Evolutionary conservation across 495 filamentous ascomycete species (phyloP), one percentile per base, ranked within the genome.

Genomic region (Letharia columbiana): DNA sequence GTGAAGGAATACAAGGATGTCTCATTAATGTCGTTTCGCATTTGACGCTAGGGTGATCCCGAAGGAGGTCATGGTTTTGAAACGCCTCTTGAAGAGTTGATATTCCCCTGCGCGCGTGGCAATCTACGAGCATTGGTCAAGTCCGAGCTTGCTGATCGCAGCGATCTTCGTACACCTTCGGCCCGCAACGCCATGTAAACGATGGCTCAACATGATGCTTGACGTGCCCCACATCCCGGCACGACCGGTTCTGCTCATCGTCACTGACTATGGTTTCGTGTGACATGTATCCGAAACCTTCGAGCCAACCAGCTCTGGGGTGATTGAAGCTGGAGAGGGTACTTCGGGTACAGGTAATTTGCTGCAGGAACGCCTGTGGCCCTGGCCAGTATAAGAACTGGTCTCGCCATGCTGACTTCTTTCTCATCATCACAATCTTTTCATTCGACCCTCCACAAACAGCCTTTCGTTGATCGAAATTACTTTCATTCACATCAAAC

Each of bases 381-480:
- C 50, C 23, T 33, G 13, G 23, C 28, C 28, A 28, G 23, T 31
- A 54, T 33, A 54, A 54, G 50, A 17, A 33, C 50, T 13, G 5
- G 50, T 33, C 50, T 54, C 50, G 28, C 50, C 50, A 33, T 50
- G 49, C 11, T 4, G 3, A 23, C 17, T 54, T 7, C 28, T 54
- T 33, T 54, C 50, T 54, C 28, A 6, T 31, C 23, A 28, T 17
- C 28, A 15, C 50, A 0, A 6, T 54, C 23, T 31, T 28, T 15
- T 33, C 28, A 13, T 3, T 2, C 33, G 50, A 31, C 50, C 0
- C 33, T 54, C 5, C 28, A 15, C 13, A 54, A 28, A 13, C 7
- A 39, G 49, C 23, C 49, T 58, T 65, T 52, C 62, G 44, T 58
- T 64, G 35, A 64, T 64, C 62, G 20, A 40, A 64, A 52, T 15